Evolutionary conservation across 1,139 yeast genomes (phyloP), one percentile per base, ranked within the genome.

Genomic region (Saccharomyces hybrid): DNA sequence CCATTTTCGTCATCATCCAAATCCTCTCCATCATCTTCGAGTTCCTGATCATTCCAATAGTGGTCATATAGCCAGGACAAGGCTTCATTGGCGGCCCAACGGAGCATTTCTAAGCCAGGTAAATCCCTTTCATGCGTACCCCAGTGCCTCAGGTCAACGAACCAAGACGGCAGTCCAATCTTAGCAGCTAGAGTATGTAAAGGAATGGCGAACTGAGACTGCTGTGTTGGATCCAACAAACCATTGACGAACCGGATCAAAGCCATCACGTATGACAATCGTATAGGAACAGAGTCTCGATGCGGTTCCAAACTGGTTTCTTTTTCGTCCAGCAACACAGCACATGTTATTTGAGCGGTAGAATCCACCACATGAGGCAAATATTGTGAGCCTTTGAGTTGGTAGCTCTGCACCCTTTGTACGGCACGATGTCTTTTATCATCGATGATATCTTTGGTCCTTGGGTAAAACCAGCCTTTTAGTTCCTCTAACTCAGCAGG

Each of bases 241-340:
- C 98, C 98, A 70, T 93, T 95, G 25, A 93, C 98, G 73, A 93
- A 90, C 56, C 96, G 74, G 27, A 90, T 83, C 7, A 93, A 64
- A 0, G 93, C 83, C 89, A 88, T 85, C 0, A 96, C 57, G 55
- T 57, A 60, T 38, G 65, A 52, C 55, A 60, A 55, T 54, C 61
- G 55, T 57, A 61, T 48, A 14, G 59, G 52, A 32, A 57, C 52
- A n/a, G 41, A 56, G 25, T 50, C 55, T 47, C 54, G n/a, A 49
- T 52, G 3, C 54, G 51, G 3, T 68, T 68, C 7, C 56, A 49
- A 0, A 38, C 44, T 1, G 11, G 57, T 47, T 3, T 67, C 63
- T 3, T 65, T 62, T 53, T 74, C 78, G 60, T 82, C 89, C 34
- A 73, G 66, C 8, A 84, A 61, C 2, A 61, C 62, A 0, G 85